These are phyloP conservation scores for Trifolium pratense DNA, from an alignment of 306 rosid genomes.

Conservation along the genomic window DNA sequence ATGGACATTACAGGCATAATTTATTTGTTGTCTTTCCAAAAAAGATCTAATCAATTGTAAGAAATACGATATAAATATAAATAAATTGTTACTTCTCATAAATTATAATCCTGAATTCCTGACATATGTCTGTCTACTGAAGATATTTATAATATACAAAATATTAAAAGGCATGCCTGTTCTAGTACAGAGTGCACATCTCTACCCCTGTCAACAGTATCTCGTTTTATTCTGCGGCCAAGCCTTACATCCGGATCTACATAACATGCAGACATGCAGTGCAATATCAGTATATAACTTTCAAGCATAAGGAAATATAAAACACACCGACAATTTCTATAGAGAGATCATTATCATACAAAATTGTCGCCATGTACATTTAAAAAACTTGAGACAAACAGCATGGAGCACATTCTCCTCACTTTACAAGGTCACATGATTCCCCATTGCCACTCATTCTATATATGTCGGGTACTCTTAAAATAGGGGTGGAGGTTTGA, in stretches of 20 bases:
- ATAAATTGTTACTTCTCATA: slow-evolving; percentile 9
- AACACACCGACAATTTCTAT: slow-evolving; percentile 14
- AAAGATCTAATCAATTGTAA: slow-evolving; percentile 16
- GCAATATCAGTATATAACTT: slow-evolving; percentile 29
- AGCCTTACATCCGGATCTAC: slow-evolving; percentile 98
- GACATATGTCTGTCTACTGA: not conserved
- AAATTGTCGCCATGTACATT: slow-evolving; percentile 28
- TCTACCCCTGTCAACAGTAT: slow-evolving; percentile 91
- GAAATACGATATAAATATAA: slow-evolving; percentile 20
- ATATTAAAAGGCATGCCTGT: slow-evolving; percentile 58
- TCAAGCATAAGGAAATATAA: slow-evolving; percentile 27
- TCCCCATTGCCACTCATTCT: slow-evolving; percentile 12
- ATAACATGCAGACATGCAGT: slow-evolving; percentile 36
- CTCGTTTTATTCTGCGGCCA: slow-evolving; percentile 89
- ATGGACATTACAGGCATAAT: not conserved
- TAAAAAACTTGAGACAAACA: slow-evolving; percentile 27
- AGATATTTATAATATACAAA: not conserved
- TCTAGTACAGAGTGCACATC: slow-evolving; percentile 88
- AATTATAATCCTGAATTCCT: slow-evolving; percentile 9
- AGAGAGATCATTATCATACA: slow-evolving; percentile 3
- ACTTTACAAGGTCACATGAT: slow-evolving; percentile 4
- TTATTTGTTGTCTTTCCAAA: slow-evolving; percentile 9
- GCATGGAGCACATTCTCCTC: slow-evolving; percentile 15
- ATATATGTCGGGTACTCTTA: not conserved
- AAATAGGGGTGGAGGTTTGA: slow-evolving; percentile 4